Evolutionary conservation across 2,329 filamentous ascomycete genomes (phyloP), one percentile per base, ranked within the genome.

Genomic region (Alternaria solani): DNA sequence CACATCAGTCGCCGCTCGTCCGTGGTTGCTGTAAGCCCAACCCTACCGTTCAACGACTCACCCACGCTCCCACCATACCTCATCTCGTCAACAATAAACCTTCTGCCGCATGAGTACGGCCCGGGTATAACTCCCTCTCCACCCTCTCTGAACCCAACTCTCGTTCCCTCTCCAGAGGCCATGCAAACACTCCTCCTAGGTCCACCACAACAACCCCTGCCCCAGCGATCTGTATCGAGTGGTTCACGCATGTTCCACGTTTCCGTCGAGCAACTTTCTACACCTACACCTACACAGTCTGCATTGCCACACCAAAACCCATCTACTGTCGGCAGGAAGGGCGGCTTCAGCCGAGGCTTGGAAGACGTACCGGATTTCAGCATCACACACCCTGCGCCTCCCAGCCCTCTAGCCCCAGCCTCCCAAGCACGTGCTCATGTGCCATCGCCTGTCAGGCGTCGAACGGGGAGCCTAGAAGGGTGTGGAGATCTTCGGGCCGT

Each of bases 141-240:
- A 9, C 42, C 58, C 3, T 32, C 34, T n/a, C 47, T 57, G 6
- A 9, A 39, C 5, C 58, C 58, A 3, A 48, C 54, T 3, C 20
- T 39, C 12, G 12, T 41, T 6, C 42, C 53, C 2, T 57, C 46
- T 1, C 47, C 36, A 7, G 47, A 36, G 3, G 30, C 46, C 16
- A 57, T 60, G 47, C 53, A 51, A 44, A n/a, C 23, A 7, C 42
- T 60, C 5, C 46, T 16, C 16, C 28, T 60, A 3, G 57, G 42
- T 2, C 53, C 57, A 11, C 57, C 41, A 6, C 26, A 47, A 12
- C 57, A 34, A 18, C 23, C 14, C 3, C 7, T 57, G 11, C 32
- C 39, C 20, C 38, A 39, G 38, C 39, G 23, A 6, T 51, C 43
- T 2, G 11, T 16, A 16, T 51, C 30, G 12, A 56, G 52, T 16